Evolutionary conservation across 306 rosid genomes (phyloP), one percentile per base, ranked within the genome.

Genomic region (Carpinus fangiana): DNA sequence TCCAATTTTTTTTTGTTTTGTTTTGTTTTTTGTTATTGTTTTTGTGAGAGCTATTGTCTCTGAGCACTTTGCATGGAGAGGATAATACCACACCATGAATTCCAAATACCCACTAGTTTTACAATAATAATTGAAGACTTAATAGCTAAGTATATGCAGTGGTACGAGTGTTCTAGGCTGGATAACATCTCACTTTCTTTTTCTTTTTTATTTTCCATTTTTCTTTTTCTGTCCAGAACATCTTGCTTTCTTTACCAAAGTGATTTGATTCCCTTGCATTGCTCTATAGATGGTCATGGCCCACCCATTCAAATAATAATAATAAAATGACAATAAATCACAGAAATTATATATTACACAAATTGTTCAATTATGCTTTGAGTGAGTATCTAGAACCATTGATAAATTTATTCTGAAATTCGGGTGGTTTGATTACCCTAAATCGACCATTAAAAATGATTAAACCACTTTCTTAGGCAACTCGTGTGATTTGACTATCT

Each of bases 101-200:
- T 51, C 76, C 52, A 20, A 46, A 76, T 76, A 56, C 76, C 52
- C 81, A 74, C 76, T 75, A 80, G 76, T 73, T 72, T 46, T 75
- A 70, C 72, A 61, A 83, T 87, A 61, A 83, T 87, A 70, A 81
- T 79, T 79, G 87, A 36, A 51, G 60, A 73, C 98, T 90, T 94
- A 85, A 76, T 80, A 26, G 86, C 87, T 87, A 94, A 89, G 96
- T 83, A 38, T 55, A 45, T 69, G 28, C 55, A 72, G 73, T 41
- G 79, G 79, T 85, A 69, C 20, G 75, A 81, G 85, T 84, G 89
- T 87, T 59, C 83, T 88, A 84, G 90, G 92, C 92, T 90, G 90
- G 82, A 84, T 81, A 60, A 52, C 75, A 80, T 80, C 75, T 72
- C 73, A 17, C 72, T 54, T 61, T 79, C 84, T 89, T 90, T 81